Conservation (phyloP, 2,329 filamentous ascomycete species). For the Teratosphaeria pseudoeucalypti region DNA sequence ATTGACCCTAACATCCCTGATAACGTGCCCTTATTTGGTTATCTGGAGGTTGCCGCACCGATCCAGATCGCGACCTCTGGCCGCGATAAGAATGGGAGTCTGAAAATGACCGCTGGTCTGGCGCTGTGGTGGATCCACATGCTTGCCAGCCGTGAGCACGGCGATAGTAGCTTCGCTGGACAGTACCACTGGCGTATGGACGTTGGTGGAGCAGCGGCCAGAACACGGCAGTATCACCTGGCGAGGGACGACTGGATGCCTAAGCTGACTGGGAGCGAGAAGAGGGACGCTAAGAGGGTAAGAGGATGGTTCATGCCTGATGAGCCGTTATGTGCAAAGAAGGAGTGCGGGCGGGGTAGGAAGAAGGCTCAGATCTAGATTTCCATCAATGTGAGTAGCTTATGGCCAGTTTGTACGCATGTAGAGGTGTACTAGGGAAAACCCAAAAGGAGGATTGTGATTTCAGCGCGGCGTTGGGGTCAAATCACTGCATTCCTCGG, state of each 20-base stretch:
- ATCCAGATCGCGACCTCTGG: constrained; percentile 38
- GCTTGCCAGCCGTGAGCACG: constrained; percentile 40
- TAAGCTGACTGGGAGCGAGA: constrained; percentile 61
- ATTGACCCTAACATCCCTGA: constrained; percentile 12
- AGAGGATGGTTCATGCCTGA: constrained; percentile 69
- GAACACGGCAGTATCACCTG: constrained; percentile 58
- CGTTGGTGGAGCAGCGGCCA: constrained; percentile 64
- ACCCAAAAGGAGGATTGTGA: background rate
- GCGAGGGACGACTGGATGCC: constrained; percentile 69
- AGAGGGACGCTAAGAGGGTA: constrained; percentile 62
- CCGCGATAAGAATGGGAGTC: constrained; percentile 27
- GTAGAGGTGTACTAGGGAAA: background rate
- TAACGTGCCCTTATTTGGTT: constrained; percentile 71
- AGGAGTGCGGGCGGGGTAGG: constrained; percentile 50
- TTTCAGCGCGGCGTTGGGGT: background rate
- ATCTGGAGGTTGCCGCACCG: constrained; percentile 60
- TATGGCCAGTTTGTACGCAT: constrained; percentile 8
- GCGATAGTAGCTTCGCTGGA: constrained; percentile 47
- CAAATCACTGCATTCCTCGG: background rate
- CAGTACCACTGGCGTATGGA: constrained; percentile 57
- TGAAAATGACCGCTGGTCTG: constrained; percentile 57
- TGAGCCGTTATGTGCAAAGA: constrained; percentile 54
- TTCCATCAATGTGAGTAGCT: constrained; percentile 7
- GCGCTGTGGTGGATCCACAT: constrained; percentile 71
- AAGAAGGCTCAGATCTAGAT: constrained; percentile 1